Conservation (phyloP, 768 basidiomycete species). For the Udeniomyces megalosporus region DNA sequence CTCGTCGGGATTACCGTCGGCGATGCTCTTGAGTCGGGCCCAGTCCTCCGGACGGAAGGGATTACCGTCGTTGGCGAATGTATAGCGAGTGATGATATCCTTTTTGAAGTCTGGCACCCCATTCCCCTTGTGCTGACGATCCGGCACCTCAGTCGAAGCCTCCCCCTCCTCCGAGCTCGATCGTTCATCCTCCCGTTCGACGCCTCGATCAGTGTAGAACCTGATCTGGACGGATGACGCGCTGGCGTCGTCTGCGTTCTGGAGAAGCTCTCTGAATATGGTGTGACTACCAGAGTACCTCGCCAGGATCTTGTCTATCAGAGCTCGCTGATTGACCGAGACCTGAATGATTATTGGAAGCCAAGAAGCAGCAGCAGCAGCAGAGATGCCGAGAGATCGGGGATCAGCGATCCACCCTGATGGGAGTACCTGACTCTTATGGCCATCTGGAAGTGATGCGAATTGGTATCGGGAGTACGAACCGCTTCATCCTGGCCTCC, state of each 20-base stretch:
- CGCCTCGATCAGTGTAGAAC: constrained; percentile 22
- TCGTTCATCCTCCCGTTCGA: constrained; percentile 17
- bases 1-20: constrained; percentile 86
- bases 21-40: constrained; percentile 81
- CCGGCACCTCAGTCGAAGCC: neutral
- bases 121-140: neutral
- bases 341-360: too few relatives aligned
- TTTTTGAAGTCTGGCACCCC: constrained; percentile 4
- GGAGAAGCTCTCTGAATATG: constrained; percentile 53
- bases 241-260: constrained; percentile 46
- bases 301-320: constrained; percentile 87
- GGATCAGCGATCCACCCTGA: neutral
- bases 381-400: neutral
- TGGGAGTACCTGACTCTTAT: constrained; percentile 41
- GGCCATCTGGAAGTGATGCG: too few relatives aligned
- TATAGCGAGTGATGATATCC: constrained; percentile 46
- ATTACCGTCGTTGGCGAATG: constrained; percentile 75
- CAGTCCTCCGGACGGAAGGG: constrained; percentile 73
- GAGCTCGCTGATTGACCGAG: constrained; percentile 43
- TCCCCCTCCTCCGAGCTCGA: neutral
- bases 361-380: too few relatives aligned
- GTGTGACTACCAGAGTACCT: constrained; percentile 45
- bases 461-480: too few relatives aligned
- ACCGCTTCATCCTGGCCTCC: constrained; percentile 30
- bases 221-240: constrained; percentile 20